Percentiles rank a stretch among this genome's conserved stretches.
Evolutionary conservation across 768 basidiomycete genomes (phyloP).

Genomic region (Gymnopilus dilepis): DNA sequence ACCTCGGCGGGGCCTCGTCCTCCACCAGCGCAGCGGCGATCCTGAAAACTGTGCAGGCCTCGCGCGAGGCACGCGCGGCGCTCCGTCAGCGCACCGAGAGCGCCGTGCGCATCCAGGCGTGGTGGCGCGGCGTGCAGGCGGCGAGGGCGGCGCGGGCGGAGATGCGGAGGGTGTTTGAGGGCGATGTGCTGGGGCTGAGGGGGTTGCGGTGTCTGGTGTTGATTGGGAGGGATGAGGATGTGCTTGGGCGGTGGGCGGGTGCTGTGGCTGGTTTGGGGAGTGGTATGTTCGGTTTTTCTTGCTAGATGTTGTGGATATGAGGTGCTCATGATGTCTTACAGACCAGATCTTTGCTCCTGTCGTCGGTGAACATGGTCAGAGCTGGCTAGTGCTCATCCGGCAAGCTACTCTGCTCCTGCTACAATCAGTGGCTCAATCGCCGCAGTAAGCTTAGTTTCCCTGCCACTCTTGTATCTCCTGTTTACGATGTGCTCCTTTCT

Average conservation of each 20-base stretch:
- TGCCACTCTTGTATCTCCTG: background rate
- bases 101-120: slow-evolving; percentile 68
- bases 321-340: slow-evolving; percentile 22
- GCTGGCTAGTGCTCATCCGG: slow-evolving; percentile 68
- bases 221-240: slow-evolving; percentile 55
- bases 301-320: background rate
- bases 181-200: slow-evolving; percentile 55
- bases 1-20: slow-evolving; percentile 70
- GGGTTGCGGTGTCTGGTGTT: slow-evolving; percentile 72
- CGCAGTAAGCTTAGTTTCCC: slow-evolving; percentile 47
- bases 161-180: slow-evolving; percentile 55
- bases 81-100: slow-evolving; percentile 60
- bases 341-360: slow-evolving; percentile 47
- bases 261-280: slow-evolving; percentile 36
- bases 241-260: slow-evolving; percentile 52
- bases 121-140: slow-evolving; percentile 64
- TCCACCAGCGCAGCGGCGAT: slow-evolving; percentile 56
- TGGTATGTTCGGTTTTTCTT: slow-evolving; percentile 33
- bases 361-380: slow-evolving; percentile 39
- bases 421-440: slow-evolving; percentile 49
- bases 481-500: background rate
- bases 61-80: slow-evolving; percentile 61
- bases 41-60: slow-evolving; percentile 65
- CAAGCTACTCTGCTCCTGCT: slow-evolving; percentile 56
- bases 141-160: slow-evolving; percentile 44